Base-by-base conservation (phyloP, 2,329 filamentous ascomycete genomes). In the Fusarium sp. region DNA sequence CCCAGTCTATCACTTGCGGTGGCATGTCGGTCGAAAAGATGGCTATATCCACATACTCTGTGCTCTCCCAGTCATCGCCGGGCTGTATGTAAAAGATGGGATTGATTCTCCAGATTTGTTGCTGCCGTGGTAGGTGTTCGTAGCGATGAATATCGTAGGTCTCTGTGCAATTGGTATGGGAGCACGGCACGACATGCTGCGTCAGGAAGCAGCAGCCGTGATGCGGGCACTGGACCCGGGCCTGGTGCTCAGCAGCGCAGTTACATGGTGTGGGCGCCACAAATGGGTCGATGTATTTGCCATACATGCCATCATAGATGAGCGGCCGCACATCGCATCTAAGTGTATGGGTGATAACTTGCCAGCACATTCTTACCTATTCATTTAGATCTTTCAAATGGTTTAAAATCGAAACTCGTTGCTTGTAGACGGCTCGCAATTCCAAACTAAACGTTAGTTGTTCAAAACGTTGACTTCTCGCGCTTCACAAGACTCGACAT, bases 311-410 rank as follows among this genome's bases (percentile, higher is more conserved):
- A 40, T 78, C 73, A 1, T 74, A 79, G 16, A 81, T 65, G 60
- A 79, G 18, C 6, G 80, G 79, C 7, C 80, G 77, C 36, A 72
- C 61, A 60, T 82, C 79, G 75, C 80, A 82, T 14, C 64, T 54
- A 56, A 81, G 69, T 4, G 68, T 78, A 66, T 82, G 80, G 5
- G 71, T 77, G 57, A 75, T 29, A 22, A 77, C 67, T n/a, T 67
- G 72, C 40, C 77, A 78, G 40, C 78, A 80, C 78, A 79, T 80
- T 54, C 29, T 61, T 33, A 14, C 6, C 27, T 31, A 3, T n/a
- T 57, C 27, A 14, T 11, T 38, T 16, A 18, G 22, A 25, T 16
- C 22, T 25, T 4, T 40, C 67, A 35, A 25, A 8, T 33, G 5
- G 50, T 20, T 31, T n/a, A 11, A 54, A 31, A 11, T 54, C 27